Base-by-base conservation (phyloP, 345 rosid genomes). In the Carallia brachiata region DNA sequence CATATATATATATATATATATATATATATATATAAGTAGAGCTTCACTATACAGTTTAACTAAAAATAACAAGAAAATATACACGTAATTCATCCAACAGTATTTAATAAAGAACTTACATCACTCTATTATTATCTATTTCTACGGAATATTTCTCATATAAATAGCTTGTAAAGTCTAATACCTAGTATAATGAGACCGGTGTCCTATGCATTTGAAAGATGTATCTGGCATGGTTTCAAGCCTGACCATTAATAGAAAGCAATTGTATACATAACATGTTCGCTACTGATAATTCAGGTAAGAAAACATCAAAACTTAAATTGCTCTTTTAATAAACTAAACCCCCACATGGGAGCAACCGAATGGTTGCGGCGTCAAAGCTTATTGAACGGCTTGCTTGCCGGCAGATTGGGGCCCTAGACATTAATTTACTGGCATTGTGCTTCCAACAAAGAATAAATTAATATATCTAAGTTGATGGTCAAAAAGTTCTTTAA, bases 341-440 rank as follows among this genome's bases (percentile, higher is more conserved):
- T 1, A 31, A 50, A 48, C 34, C 50, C 34, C 27, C 73, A 63
- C 78, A 69, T 67, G 77, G 63, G 12, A 23, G 48, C 32, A 16
- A 0, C 32, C 65, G 16, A 47, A 72, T 30, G 59, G 59, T 64
- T 72, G 70, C 37, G 65, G 70, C 58, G 52, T 47, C 64, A 65
- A 72, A 39, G 23, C 63, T 56, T 57, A 32, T 5, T 48, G 67
- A 68, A 62, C 30, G 65, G 63, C 61, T 64, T 36, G 60, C 52
- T 37, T 53, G 63, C 68, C 62, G 75, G 75, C 64, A 53, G 68
- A 61, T 44, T 39, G 40, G 61, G 79, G 70, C 70, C 3, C 9
- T 37, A 66, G 79, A 71, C 79, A 74, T 65, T 52, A 44, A 66
- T 16, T 30, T 67, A 69, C 69, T 56, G 68, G 72, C 64, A 36